phyloP scores from a whole-genome alignment of 2,329 filamentous ascomycete genomes.

The Clonostachys solani region DNA sequence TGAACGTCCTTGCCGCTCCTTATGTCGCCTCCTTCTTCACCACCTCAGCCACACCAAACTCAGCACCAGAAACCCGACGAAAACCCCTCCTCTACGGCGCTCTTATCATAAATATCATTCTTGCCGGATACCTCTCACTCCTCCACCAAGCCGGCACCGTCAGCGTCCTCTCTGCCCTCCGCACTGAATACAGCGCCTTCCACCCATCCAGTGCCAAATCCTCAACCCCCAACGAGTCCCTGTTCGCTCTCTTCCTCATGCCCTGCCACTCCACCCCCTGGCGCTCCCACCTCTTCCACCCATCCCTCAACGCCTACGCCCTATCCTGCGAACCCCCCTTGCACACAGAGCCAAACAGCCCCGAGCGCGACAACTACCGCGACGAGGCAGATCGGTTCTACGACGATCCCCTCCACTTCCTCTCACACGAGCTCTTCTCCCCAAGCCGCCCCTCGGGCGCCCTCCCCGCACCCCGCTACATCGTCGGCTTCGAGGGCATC shows the following conservation, averaged over 20 bases:
- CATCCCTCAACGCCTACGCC: slow-evolving; percentile 73
- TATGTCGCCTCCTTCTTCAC: slow-evolving; percentile 63
- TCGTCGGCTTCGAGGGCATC: slow-evolving; percentile 58
- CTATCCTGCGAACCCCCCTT: slow-evolving; percentile 89
- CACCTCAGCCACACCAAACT: slow-evolving; percentile 18
- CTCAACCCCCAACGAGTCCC: slow-evolving; percentile 25
- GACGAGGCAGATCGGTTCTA: slow-evolving; percentile 96
- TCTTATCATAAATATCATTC: slow-evolving; percentile 61
- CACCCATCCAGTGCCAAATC: slow-evolving; percentile 30
- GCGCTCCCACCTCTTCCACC: slow-evolving; percentile 80
- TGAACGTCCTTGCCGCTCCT: slow-evolving; percentile 75
- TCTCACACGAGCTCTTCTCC: slow-evolving; percentile 47
- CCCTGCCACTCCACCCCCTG: slow-evolving; percentile 96
- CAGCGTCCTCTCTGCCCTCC: slow-evolving; percentile 69
- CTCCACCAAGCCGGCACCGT: slow-evolving; percentile 80
- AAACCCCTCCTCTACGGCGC: slow-evolving; percentile 52
- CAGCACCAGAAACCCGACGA: slow-evolving; percentile 35
- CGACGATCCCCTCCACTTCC: slow-evolving; percentile 52
- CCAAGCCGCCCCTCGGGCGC: slow-evolving; percentile 3
- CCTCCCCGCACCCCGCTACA: slow-evolving; percentile 40
- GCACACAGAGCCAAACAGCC: slow-evolving; percentile 51
- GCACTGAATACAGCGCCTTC: slow-evolving; percentile 63
- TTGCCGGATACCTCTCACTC: slow-evolving; percentile 70
- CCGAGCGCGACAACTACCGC: slow-evolving; percentile 63
- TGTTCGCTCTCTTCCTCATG: slow-evolving; percentile 79